phyloP scores from a whole-genome alignment of 106 monocot species.

The Allium cepa region DNA sequence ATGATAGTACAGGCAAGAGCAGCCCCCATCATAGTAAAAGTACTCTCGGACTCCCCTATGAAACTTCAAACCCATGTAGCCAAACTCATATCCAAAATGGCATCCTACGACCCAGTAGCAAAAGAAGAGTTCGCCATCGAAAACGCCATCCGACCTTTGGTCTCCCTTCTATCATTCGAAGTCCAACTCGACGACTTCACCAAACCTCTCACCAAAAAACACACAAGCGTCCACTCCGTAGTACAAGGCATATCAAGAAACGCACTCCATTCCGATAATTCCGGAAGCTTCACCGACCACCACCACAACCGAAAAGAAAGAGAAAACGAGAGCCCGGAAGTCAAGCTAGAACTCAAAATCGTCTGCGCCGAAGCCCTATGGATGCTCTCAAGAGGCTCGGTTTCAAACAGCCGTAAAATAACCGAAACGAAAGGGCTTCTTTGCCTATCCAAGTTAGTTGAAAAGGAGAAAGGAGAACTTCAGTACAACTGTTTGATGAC shows the following conservation, averaged over 20 bases:
- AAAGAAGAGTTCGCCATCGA: slow-evolving; percentile 53
- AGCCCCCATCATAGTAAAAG: slow-evolving; percentile 24
- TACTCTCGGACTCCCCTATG: slow-evolving; percentile 37
- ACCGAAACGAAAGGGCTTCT: slow-evolving; percentile 63
- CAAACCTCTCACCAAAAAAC: slow-evolving; percentile 7
- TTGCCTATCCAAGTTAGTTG: slow-evolving; percentile 44
- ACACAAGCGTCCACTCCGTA: slow-evolving; percentile 36
- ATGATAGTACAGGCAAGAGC: slow-evolving; percentile 21
- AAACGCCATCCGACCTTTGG: slow-evolving; percentile 46
- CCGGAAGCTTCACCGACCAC: slow-evolving; percentile 2
- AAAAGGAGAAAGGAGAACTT: slow-evolving; percentile 42
- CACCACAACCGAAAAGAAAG: slow-evolving; percentile 24
- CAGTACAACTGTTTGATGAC: slow-evolving; percentile 55
- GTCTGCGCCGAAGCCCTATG: slow-evolving; percentile 44
- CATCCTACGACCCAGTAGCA: slow-evolving; percentile 13
- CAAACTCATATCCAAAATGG: slow-evolving; percentile 31
- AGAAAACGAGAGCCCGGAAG: slow-evolving; percentile 49
- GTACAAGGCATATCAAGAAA: slow-evolving; percentile 15
- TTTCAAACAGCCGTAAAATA: slow-evolving; percentile 50
- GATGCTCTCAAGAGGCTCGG: slow-evolving; percentile 30
- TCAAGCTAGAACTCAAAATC: slow-evolving; percentile 35
- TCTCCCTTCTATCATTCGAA: slow-evolving; percentile 38
- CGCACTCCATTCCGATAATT: neutral
- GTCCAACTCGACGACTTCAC: slow-evolving; percentile 27
- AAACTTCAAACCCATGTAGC: slow-evolving; percentile 28